phyloP scores from a whole-genome alignment of 176 grass and related monocot species.

The Phragmites australis region DNA sequence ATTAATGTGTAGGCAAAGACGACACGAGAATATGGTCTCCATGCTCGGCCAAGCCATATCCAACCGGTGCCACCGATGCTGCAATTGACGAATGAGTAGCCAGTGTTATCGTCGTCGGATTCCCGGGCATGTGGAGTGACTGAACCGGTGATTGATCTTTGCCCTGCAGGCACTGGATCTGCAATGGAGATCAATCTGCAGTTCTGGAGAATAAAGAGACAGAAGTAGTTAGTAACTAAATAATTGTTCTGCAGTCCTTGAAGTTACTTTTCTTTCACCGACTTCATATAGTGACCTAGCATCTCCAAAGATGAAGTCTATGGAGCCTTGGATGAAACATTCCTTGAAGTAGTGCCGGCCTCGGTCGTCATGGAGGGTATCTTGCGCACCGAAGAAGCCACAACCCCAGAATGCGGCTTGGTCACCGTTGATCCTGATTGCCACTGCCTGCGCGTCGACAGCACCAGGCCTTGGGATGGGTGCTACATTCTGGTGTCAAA shows the following conservation, averaged over 20 bases:
- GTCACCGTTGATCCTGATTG: constrained; percentile 66
- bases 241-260: neutral
- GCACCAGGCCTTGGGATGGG: constrained; percentile 78
- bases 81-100: constrained; percentile 72
- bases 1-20: constrained; percentile 74
- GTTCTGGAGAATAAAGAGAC: constrained; percentile 41
- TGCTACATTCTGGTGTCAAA: constrained; percentile 71
- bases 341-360: constrained; percentile 88
- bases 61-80: constrained; percentile 65
- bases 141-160: constrained; percentile 57
- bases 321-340: constrained; percentile 81
- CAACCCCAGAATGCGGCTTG: constrained; percentile 84
- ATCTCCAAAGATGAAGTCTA: constrained; percentile 92
- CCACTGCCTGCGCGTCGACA: constrained; percentile 65
- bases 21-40: constrained; percentile 69
- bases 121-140: constrained; percentile 63
- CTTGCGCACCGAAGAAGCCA: constrained; percentile 82
- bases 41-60: constrained; percentile 83
- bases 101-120: constrained; percentile 60
- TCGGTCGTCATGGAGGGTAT: constrained; percentile 78
- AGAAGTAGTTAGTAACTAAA: constrained; percentile 11
- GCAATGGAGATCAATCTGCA: constrained; percentile 83
- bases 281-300: constrained; percentile 83
- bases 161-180: constrained; percentile 59
- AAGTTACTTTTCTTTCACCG: constrained; percentile 12